These are phyloP conservation scores for Diaporthe sp. DNA, from an alignment of 2,329 filamentous ascomycete genomes.

Conservation along the genomic window DNA sequence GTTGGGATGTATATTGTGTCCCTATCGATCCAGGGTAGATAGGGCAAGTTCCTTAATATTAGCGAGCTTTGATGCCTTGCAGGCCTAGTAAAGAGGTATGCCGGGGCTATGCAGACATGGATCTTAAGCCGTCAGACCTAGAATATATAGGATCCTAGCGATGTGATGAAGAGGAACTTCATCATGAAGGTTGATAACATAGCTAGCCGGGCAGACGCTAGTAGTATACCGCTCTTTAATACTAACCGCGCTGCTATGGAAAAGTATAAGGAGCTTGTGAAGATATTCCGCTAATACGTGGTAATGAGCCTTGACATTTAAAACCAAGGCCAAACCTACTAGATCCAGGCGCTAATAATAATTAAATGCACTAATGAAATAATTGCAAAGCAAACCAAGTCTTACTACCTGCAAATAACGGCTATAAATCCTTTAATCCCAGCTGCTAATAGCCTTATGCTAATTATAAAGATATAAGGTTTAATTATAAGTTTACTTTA, in stretches of 20 bases:
- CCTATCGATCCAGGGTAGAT: not conserved
- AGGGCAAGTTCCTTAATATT: not conserved
- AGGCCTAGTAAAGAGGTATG: not conserved
- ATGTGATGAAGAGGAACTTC: not conserved
- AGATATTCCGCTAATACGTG: not conserved
- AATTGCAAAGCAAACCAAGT: not conserved
- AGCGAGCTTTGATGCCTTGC: not conserved
- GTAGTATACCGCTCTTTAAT: not conserved
- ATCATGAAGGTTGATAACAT: not conserved
- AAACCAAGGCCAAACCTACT: not conserved
- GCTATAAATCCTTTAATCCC: not conserved
- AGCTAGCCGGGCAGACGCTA: not conserved
- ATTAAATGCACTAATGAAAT: not conserved
- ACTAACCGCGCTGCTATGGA: not conserved
- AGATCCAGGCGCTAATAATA: constrained; percentile 13
- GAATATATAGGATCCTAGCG: not conserved
- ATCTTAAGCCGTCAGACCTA: not conserved
- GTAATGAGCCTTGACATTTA: not conserved
- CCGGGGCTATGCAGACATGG: not conserved
- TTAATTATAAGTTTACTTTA: not conserved
- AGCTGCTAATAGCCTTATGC: not conserved
- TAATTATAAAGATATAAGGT: not conserved
- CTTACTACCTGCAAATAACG: not conserved
- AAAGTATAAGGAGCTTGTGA: not conserved
- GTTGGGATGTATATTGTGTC: not conserved